phyloP scores from a whole-genome alignment of 75 land plant genomes.

The Adiantum capillusveneris region DNA sequence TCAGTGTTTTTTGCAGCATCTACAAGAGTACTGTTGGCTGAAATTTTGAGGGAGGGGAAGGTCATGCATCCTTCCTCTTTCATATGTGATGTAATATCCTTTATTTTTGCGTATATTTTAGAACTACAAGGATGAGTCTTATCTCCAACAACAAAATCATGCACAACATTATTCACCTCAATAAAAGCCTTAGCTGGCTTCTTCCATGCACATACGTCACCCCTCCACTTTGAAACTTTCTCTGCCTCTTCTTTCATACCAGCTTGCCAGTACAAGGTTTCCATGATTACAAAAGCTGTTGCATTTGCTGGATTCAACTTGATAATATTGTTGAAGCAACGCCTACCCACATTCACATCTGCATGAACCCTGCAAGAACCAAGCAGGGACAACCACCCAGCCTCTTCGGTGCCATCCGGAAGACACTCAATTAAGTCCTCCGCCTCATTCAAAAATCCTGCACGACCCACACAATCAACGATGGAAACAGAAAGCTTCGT shows the following conservation, averaged over 20 bases:
- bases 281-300: conserved; percentile 44
- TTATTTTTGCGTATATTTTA: neutral
- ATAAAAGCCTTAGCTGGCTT: conserved; percentile 4
- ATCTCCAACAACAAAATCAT: conserved; percentile 8
- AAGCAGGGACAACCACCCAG: conserved; percentile 41
- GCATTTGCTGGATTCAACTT: conserved; percentile 43
- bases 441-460: conserved; percentile 9
- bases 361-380: conserved; percentile 40
- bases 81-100: conserved; percentile 28
- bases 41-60: conserved; percentile 5
- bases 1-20: conserved; percentile 46
- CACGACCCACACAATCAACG: conserved; percentile 15
- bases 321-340: conserved; percentile 31
- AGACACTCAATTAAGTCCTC: conserved; percentile 11
- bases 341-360: conserved; percentile 26
- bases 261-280: conserved; percentile 36
- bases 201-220: neutral
- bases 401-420: neutral
- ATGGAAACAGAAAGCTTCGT: conserved; percentile 13
- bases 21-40: conserved; percentile 29
- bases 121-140: neutral
- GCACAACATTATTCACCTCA: conserved; percentile 6
- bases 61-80: conserved; percentile 41
- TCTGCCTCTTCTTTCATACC: conserved; percentile 42
- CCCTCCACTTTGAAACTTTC: conserved; percentile 30